Evolutionary conservation across 768 basidiomycete genomes (phyloP), one percentile per base, ranked within the genome.

Genomic region (Amylocystis lapponica): DNA sequence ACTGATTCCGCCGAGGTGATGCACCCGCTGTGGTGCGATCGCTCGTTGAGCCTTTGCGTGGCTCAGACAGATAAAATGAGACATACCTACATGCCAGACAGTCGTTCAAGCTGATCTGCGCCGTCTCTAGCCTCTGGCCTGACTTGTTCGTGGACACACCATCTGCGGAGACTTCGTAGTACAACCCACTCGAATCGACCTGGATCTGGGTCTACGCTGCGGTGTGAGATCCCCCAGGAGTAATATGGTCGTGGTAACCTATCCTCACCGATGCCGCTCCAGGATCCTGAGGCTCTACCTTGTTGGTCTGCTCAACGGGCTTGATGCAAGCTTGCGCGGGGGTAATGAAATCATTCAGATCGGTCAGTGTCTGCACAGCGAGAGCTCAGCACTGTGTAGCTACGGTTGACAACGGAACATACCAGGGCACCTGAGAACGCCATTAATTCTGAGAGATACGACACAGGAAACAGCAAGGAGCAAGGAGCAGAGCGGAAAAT

Each of bases 1-100:
- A 98, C 83, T 16, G 92, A 95, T 70, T 99, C 95, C 19, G 95
- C 95, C 29, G 95, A 97, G 3, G 96, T 99, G 55, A 99, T 97
- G 58, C 96, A 99, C 2, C 96, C 96, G 47, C 95, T 96, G 52
- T 27, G 51, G 36, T 11, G 22, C 45, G 39, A 21, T 14, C 17
- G 34, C 27, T 22, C 22, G 13, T 32, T 23, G 22, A 14, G 37
- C 29, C 23, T 17, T 33, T 12, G 44, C 29, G 36, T 37, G 33
- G 21, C 10, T 43, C 20, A 27, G 30, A 9, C 11, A 16, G 22
- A 36, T 36, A 29, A 27, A 17, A 39, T 14, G 9, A 3, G 12
- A 69, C 83, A 40, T 57, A 90, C 94, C 92, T 96, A 75, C 96
- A 98, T 20, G 96, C 96, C 35, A 99, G 72, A 66, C 96, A 99